Evolutionary conservation across 805 yeast species (phyloP).

Genomic region (Cyberlindnera mycetangii): DNA sequence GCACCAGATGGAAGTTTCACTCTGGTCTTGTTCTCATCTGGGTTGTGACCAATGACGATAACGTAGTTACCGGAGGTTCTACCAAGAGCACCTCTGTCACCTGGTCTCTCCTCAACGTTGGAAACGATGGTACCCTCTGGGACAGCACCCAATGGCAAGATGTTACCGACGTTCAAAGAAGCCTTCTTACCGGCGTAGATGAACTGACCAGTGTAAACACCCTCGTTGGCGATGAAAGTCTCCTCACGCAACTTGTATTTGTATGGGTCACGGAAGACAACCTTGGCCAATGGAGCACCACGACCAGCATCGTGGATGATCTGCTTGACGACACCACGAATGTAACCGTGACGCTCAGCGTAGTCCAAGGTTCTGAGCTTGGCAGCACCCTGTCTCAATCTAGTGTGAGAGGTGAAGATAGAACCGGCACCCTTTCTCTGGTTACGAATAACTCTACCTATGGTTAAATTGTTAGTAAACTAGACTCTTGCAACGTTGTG

Average conservation of each 20-base stretch:
- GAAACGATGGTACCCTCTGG: slow-evolving; percentile 99
- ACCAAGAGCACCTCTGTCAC: slow-evolving; percentile 99
- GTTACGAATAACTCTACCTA: slow-evolving; percentile 99
- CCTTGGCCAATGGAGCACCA: slow-evolving; percentile 99
- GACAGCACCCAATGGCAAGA: slow-evolving; percentile 92
- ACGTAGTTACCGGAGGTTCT: slow-evolving; percentile 99
- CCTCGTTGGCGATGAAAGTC: slow-evolving; percentile 99
- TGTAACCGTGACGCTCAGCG: slow-evolving; percentile 99
- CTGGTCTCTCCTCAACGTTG: slow-evolving; percentile 97
- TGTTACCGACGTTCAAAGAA: slow-evolving; percentile 94
- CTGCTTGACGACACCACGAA: slow-evolving; percentile 98
- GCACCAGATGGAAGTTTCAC: slow-evolving; percentile 99
- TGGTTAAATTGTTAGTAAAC: slow-evolving; percentile 22
- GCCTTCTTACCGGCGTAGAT: slow-evolving; percentile 99
- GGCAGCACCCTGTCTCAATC: slow-evolving; percentile 99
- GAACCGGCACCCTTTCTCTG: slow-evolving; percentile 99
- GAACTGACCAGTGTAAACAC: slow-evolving; percentile 99
- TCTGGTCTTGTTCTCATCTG: slow-evolving; percentile 98
- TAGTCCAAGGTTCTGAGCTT: slow-evolving; percentile 98
- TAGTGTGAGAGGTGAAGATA: slow-evolving; percentile 99
- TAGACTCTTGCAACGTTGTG: not conserved
- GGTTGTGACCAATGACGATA: slow-evolving; percentile 98
- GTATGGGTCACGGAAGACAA: slow-evolving; percentile 99
- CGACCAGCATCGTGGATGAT: slow-evolving; percentile 99
- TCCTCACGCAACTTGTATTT: slow-evolving; percentile 96